Conservation (phyloP, 2,329 filamentous ascomycete species). For the Beauveria sp. region DNA sequence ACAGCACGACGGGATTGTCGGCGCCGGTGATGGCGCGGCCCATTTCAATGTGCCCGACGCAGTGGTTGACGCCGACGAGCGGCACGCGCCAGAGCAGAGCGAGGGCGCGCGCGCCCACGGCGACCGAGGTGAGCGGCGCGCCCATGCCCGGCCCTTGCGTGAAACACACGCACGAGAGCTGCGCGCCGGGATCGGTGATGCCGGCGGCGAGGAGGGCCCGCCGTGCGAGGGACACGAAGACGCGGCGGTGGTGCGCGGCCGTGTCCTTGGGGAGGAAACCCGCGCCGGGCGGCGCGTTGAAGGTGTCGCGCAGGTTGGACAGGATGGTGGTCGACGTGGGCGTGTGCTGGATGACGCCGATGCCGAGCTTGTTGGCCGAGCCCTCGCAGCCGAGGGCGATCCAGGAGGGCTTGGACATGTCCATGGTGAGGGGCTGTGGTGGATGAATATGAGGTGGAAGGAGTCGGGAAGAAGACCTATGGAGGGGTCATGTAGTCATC, state of each 20-base stretch:
- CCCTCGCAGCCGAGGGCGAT: conserved; percentile 66
- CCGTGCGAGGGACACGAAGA: conserved; percentile 76
- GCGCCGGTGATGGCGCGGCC: conserved; percentile 87
- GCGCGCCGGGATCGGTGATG: conserved; percentile 39
- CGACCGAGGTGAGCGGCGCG: conserved; percentile 79
- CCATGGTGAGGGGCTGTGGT: conserved; percentile 15
- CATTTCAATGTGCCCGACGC: conserved; percentile 98
- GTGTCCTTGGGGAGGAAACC: conserved; percentile 97
- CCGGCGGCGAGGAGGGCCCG: conserved; percentile 68
- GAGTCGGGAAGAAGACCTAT: neutral
- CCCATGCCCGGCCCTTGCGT: conserved; percentile 96
- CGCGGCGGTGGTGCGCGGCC: conserved; percentile 79
- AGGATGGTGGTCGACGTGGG: conserved; percentile 57
- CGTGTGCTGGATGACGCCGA: conserved; percentile 82
- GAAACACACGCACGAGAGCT: conserved; percentile 91
- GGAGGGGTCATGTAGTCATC: neutral
- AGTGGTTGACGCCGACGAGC: conserved; percentile 96
- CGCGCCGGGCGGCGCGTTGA: conserved; percentile 81
- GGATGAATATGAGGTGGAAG: neutral
- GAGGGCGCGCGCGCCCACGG: conserved; percentile 75
- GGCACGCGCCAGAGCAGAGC: conserved; percentile 77
- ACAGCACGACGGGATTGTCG: conserved; percentile 85
- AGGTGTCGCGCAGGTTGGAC: conserved; percentile 88
- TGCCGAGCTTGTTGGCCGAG: conserved; percentile 94
- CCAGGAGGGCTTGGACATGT: conserved; percentile 30